phyloP scores from a whole-genome alignment of 345 rosid species.

The Eucalyptus cloeziana region DNA sequence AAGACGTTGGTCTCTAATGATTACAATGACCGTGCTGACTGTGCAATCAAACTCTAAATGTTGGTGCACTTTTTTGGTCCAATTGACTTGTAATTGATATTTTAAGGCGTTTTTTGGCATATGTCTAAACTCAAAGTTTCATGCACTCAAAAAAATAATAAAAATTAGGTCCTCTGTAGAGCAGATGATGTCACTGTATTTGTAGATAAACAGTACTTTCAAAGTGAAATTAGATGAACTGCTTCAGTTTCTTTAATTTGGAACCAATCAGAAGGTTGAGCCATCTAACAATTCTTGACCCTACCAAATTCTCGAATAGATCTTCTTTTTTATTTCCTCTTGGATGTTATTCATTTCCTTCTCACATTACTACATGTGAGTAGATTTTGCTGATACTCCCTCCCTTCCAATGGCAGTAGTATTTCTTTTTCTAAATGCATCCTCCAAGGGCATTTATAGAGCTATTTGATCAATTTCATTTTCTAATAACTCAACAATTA shows the following conservation, averaged over 20 bases:
- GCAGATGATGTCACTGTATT: background rate
- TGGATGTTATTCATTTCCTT: background rate
- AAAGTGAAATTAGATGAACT: background rate
- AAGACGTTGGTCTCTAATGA: too few relatives aligned
- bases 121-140: background rate
- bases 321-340: background rate
- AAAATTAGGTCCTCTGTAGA: background rate
- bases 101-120: background rate
- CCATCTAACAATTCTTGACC: background rate
- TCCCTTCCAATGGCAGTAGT: background rate
- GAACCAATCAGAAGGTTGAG: background rate
- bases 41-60: background rate
- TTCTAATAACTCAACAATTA: background rate
- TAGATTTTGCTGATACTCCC: background rate
- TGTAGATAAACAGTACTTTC: background rate
- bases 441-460: background rate
- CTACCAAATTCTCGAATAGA: background rate
- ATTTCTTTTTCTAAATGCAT: too few relatives aligned
- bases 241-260: background rate
- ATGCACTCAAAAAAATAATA: background rate
- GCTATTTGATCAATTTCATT: background rate
- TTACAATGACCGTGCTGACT: rapidly evolving
- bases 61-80: background rate
- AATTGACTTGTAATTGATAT: background rate
- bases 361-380: background rate